These are phyloP conservation scores for Coprinopsis marcescibilis DNA, from an alignment of 768 basidiomycete genomes.

Conservation along the genomic window DNA sequence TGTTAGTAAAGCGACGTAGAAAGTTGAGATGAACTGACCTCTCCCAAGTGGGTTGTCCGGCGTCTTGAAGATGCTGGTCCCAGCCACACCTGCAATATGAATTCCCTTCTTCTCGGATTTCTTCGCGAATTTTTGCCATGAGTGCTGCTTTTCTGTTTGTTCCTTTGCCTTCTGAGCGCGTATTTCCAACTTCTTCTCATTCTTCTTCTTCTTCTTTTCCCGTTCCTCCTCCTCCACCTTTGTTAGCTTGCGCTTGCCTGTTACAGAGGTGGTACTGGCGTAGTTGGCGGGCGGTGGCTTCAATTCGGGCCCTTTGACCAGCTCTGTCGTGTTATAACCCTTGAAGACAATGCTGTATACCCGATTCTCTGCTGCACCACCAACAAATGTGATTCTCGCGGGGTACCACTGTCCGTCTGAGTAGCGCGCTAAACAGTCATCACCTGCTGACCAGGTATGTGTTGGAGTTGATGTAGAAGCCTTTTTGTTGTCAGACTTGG, in stretches of 20 bases:
- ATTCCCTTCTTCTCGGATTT: constrained; percentile 92
- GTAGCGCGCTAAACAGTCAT: constrained; percentile 83
- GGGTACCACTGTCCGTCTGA: constrained; percentile 87
- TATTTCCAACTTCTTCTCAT: constrained; percentile 86
- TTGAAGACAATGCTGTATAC: constrained; percentile 90
- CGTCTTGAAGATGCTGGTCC: constrained; percentile 92
- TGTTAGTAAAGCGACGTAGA: constrained; percentile 3
- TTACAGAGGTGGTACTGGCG: constrained; percentile 34
- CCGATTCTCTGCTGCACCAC: constrained; percentile 74
- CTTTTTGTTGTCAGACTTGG: constrained; percentile 59
- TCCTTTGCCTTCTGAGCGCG: constrained; percentile 86
- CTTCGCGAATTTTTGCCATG: constrained; percentile 95
- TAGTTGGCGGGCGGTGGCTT: constrained; percentile 63
- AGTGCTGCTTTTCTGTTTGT: constrained; percentile 74
- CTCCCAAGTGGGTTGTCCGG: constrained; percentile 86
- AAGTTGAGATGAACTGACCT: constrained; percentile 44
- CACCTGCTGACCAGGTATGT: constrained; percentile 70
- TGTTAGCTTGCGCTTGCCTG: constrained; percentile 72
- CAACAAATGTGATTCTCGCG: constrained; percentile 79
- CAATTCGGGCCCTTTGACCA: constrained; percentile 65
- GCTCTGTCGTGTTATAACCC: constrained; percentile 87
- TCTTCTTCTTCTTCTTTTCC: constrained; percentile 90
- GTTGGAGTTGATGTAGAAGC: constrained; percentile 37
- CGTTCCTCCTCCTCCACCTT: constrained; percentile 83
- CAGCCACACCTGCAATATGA: constrained; percentile 81